Base-by-base conservation (phyloP, 106 monocot genomes). In the Allium sativum region DNA sequence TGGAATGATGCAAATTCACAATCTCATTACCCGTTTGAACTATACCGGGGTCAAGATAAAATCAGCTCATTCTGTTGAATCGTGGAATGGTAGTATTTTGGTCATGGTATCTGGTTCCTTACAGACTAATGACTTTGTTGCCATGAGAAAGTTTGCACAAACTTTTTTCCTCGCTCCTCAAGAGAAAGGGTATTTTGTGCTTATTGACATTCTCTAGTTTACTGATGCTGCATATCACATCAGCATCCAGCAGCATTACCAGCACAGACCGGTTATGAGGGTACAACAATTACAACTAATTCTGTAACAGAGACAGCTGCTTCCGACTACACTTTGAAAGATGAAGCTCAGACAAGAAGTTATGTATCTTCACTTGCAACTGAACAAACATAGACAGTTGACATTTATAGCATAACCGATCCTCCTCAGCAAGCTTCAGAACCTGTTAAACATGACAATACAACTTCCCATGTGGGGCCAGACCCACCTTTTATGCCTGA, bases 81-180 rank as follows among this genome's bases (percentile, higher is more conserved):
- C 91, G 1, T 86, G 80, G 80, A 75, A 64, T 56, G 80, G 78
- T 22, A 86, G 86, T 50, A 75, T 92, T 44, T 53, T 92, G 20
- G 86, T 80, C 68, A 70, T 81, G 75, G 80, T 86, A 55, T 80
- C 78, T 8, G 91, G 91, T 62, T 73, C 59, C 50, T 70, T 92
- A 57, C 82, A 81, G 65, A 69, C 66, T 3, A 78, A 73, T 45
- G 74, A 86, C 52, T 82, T 56, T 40, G 68, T 65, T 52, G 47
- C 20, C n/a, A 75, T 65, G 56, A 72, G 83, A 61, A 77, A 80
- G 58, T 92, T 92, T 71, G 72, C 82, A 43, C 91, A 92, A 55
- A 82, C 83, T 18, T 92, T 92, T 73, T 86, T 86, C 64, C 86
- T 92, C 59, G 91, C 91, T 19, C 86, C 91, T 18, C 91, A 92